These are phyloP conservation scores for Mycena sanguinolenta DNA, from an alignment of 768 basidiomycete species.

Conservation along the genomic window DNA sequence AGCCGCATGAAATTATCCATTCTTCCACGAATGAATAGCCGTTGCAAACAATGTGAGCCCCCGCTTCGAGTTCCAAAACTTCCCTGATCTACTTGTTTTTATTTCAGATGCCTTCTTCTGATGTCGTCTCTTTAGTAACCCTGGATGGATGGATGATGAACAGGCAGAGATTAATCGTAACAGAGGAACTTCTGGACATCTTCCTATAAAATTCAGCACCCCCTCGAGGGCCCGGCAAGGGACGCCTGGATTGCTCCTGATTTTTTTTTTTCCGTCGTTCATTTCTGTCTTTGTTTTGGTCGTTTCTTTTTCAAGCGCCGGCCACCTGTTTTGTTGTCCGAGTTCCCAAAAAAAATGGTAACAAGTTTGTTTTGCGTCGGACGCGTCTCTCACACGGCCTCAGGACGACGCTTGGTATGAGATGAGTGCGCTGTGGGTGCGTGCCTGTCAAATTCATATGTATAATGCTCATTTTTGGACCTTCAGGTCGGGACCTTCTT, in stretches of 20 bases:
- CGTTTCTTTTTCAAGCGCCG: neutral
- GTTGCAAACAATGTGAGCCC: too few relatives aligned
- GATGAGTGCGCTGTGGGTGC: slow-evolving; percentile 17
- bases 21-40: too few relatives aligned
- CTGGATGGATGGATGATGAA: neutral
- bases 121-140: neutral
- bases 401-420: slow-evolving; percentile 9
- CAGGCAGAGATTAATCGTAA: neutral
- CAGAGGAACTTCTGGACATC: too few relatives aligned
- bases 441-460: neutral
- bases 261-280: neutral
- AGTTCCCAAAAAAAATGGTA: neutral
- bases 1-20: too few relatives aligned
- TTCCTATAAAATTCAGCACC: slow-evolving; percentile 8
- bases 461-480: neutral
- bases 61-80: too few relatives aligned
- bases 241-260: slow-evolving; percentile 17
- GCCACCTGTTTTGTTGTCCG: too few relatives aligned
- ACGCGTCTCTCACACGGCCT: neutral
- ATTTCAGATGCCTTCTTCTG: neutral
- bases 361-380: neutral
- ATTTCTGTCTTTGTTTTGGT: neutral
- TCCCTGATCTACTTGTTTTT: too few relatives aligned
- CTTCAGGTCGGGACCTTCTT: slow-evolving; percentile 23
- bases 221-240: neutral